Evolutionary conservation across 352 stramenopile genomes (phyloP), one percentile per base, ranked within the genome.

Genomic region (Phytophthora vignae): DNA sequence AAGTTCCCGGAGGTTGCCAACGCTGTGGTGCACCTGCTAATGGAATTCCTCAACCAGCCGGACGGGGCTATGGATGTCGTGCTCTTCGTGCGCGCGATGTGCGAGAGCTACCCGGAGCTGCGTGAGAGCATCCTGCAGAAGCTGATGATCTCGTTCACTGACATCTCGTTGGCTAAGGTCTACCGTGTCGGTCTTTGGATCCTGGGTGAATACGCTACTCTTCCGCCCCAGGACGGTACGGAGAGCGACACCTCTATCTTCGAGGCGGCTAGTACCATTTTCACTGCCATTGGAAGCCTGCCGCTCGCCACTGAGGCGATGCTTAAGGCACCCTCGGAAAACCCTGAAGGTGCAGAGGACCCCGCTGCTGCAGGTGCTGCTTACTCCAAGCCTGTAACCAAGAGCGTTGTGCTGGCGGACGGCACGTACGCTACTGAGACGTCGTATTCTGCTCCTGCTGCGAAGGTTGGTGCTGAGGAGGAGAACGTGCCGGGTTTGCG

Each of bases 391-490:
- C 83, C 96, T 31, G 87, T 98, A 36, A 99, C 96, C 12, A 99
- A 99, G 85, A 99, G 98, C 69, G 95, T 99, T 40, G 97, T 99
- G 25, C 83, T 99, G 5, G 90, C 97, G 0, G 98, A 99, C 80
- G 98, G 98, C 59, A 99, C 98, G 48, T 99, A 99, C 79, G 98
- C 98, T 12, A 99, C 97, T 4, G 98, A 99, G 80, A 99, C 97
- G 15, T 96, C 92, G 57, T 95, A 97, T 74, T 78, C 81, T 31
- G 67, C 78, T 21, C 86, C 87, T 44, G 83, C 76, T 60, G 63
- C 64, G 8, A 85, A 85, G 56, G 57, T 79, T 27, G 62, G 69
- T 1, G 59, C 81, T 31, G 90, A 94, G 38, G 86, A 95, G n/a
- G 88, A 93, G 38, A 81, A 80, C 38, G 74, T 91, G 40, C 79